Base-by-base conservation (phyloP, 345 rosid species). In the Iberis pinnata region DNA sequence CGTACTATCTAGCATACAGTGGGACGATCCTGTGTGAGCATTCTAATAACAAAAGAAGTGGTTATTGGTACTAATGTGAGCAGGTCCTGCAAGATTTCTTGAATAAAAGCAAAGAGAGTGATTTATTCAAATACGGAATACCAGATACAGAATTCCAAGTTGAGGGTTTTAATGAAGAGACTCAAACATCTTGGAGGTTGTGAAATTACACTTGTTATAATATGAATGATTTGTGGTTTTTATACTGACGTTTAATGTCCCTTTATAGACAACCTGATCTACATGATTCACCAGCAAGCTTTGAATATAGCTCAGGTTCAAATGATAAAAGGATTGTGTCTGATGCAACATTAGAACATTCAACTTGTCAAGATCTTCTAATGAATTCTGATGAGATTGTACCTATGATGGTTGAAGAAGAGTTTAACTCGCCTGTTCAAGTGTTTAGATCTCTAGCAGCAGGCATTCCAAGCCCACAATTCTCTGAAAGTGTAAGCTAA, bases 381-480 rank as follows among this genome's bases (percentile, higher is more conserved):
- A 63, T 67, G 59, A 79, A 77, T 36, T 31, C 51, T 22, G 53
- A 27, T 40, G 68, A 63, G 25, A 67, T 60, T 77, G 83, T 75
- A 58, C 67, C 84, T 44, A 70, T 65, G 60, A 44, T 80, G 14
- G 61, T 76, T 64, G 69, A 67, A 4, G 56, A 60, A 65, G 97
- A 76, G 58, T 88, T 81, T 53, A 73, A 78, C 62, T 92, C 97
- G 9, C 97, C 98, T 32, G 65, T 78, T 62, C 94, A 81, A 49
- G 88, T 85, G 62, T 92, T 92, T 94, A 85, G 95, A 76, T 81
- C 98, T 63, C 62, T 92, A 70, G 96, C 97, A 61, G 98, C 97
- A 43, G 88, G 88, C 53, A 83, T 92, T 70, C 97, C 97, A 64
- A 92, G 93, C 58, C 98, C 97, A 63, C 85, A 80, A 51, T 92